Percentiles rank a stretch among this genome's conserved stretches.
Evolutionary conservation across 108 stramenopile genomes (phyloP).

Genomic region (Craspedostauros australis): DNA sequence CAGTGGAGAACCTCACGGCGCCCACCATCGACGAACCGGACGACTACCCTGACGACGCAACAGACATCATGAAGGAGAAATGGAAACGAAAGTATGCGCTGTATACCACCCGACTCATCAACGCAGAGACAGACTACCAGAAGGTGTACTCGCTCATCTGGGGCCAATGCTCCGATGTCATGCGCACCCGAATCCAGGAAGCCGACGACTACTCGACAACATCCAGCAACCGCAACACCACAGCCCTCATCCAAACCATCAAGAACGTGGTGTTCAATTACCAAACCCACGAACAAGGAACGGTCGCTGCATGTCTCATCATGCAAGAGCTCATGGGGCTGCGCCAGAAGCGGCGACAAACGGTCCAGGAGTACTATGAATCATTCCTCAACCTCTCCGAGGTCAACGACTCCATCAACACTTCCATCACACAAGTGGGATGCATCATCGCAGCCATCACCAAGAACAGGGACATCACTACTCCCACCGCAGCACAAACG

Average conservation of each 20-base stretch:
- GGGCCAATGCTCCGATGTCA: conserved; percentile 21
- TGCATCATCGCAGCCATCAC: too few species aligned
- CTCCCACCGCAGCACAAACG: not conserved
- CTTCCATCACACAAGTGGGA: too few species aligned
- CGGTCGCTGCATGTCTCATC: too few species aligned
- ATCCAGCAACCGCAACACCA: not conserved
- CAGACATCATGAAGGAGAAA: not conserved
- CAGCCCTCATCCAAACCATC: conserved; percentile 13
- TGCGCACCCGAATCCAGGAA: conserved; percentile 2
- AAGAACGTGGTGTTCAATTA: not conserved
- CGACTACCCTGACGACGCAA: not conserved
- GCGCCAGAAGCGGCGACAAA: not conserved
- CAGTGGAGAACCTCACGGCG: not conserved
- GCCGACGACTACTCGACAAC: not conserved
- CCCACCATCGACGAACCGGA: not conserved
- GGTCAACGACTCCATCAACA: too few species aligned
- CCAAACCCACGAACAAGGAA: conserved; percentile 5
- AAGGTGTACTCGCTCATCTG: conserved; percentile 6
- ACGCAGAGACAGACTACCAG: not conserved
- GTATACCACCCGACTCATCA: not conserved
- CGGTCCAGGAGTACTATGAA: conserved; percentile 1
- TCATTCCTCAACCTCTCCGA: not conserved
- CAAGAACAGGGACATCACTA: too few species aligned
- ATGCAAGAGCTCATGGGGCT: too few species aligned
- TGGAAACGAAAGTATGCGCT: not conserved